Percentiles rank a stretch among this genome's conserved stretches.
These are phyloP conservation scores for Nannochloris sp. DNA, from an alignment of 139 green algal species.

Conservation along the genomic window DNA sequence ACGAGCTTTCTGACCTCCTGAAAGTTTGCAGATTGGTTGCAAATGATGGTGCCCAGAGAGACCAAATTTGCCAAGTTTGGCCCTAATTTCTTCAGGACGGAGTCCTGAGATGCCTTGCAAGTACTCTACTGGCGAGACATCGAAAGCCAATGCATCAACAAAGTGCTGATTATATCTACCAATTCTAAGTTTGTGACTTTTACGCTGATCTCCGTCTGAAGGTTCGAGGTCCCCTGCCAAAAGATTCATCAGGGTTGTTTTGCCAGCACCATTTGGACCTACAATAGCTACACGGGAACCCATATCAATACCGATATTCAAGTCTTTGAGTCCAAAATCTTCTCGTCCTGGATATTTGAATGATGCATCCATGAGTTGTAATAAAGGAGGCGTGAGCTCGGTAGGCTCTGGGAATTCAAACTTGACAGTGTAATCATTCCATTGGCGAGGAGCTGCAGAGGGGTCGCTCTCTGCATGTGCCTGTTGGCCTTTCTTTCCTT, in stretches of 20 bases:
- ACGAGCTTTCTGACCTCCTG: conserved; percentile 89
- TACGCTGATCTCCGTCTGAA: conserved; percentile 72
- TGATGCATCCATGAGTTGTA: conserved; percentile 74
- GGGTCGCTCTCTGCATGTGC: conserved; percentile 17
- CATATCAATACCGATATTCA: conserved; percentile 99
- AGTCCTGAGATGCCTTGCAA: conserved; percentile 58
- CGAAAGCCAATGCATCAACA: conserved; percentile 90
- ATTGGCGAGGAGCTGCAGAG: conserved; percentile 39
- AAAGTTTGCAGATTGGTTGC: conserved; percentile 94
- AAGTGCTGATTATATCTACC: conserved; percentile 97
- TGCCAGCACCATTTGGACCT: conserved; percentile 88
- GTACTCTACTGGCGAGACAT: conserved; percentile 93
- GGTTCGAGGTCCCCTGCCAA: conserved; percentile 86
- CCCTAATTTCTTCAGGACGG: conserved; percentile 85
- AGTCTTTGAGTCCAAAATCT: conserved; percentile 80
- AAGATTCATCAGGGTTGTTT: conserved; percentile 98
- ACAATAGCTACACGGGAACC: conserved; percentile 88
- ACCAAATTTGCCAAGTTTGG: conserved; percentile 80
- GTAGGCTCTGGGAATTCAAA: conserved; percentile 97
- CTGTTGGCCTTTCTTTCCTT: conserved; percentile 39
- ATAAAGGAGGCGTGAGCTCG: conserved; percentile 74
- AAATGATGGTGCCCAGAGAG: conserved; percentile 91
- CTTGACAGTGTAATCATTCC: conserved; percentile 71
- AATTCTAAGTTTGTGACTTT: conserved; percentile 88
- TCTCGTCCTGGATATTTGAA: conserved; percentile 95